phyloP scores from a whole-genome alignment of 345 rosid genomes.

The Brassica incana region DNA sequence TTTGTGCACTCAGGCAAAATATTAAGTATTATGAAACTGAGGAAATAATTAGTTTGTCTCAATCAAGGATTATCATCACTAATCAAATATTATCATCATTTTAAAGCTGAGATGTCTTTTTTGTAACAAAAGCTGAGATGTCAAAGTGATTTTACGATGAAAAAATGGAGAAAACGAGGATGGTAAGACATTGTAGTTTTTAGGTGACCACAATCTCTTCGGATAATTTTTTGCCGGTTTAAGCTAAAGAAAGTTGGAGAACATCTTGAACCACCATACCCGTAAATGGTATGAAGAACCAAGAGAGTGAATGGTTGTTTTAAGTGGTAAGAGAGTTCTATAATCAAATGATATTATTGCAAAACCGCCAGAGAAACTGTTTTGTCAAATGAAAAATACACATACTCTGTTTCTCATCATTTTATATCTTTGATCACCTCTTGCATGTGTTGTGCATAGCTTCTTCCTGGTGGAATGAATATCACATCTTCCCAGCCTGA shows the following conservation, averaged over 20 bases:
- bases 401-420: slow-evolving; percentile 1
- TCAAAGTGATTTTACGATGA: not conserved
- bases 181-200: slow-evolving; percentile 18
- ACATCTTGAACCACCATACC: not conserved
- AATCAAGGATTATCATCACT: slow-evolving; percentile 5
- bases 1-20: too few species aligned
- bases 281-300: not conserved
- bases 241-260: not conserved
- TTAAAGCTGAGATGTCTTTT: slow-evolving; percentile 23
- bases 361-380: slow-evolving; percentile 25
- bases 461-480: slow-evolving; percentile 95
- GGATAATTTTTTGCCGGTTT: not conserved
- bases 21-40: too few species aligned
- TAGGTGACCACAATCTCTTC: slow-evolving; percentile 2
- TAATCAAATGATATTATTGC: slow-evolving; percentile 17
- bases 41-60: not conserved
- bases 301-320: not conserved
- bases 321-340: not conserved
- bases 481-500: slow-evolving; percentile 95
- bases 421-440: slow-evolving; percentile 43
- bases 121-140: slow-evolving; percentile 12
- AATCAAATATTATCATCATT: slow-evolving; percentile 9
- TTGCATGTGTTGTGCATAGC: slow-evolving; percentile 80
- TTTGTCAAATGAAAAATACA: slow-evolving; percentile 23
- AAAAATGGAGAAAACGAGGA: not conserved